These are phyloP conservation scores for Pichia sp. DNA, from an alignment of 1,139 yeast genomes.

Conservation along the genomic window DNA sequence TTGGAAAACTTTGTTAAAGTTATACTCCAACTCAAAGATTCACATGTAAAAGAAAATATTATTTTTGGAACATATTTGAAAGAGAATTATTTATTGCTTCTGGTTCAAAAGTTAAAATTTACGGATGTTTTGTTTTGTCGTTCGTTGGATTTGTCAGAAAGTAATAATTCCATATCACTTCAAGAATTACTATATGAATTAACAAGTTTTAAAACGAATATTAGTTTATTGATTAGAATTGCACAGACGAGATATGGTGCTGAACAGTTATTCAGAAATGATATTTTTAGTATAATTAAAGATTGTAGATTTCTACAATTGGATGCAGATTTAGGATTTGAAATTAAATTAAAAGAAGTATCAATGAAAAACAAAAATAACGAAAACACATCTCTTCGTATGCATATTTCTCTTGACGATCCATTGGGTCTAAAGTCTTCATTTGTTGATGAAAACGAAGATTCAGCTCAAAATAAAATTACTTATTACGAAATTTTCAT, in stretches of 20 bases:
- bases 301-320: constrained; percentile 52
- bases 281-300: constrained; percentile 56
- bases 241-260: constrained; percentile 79
- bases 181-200: constrained; percentile 61
- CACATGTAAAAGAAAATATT: constrained; percentile 40
- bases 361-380: constrained; percentile 15
- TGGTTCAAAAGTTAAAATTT: constrained; percentile 62
- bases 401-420: constrained; percentile 46
- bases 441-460: not conserved
- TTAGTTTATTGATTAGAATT: constrained; percentile 64
- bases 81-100: constrained; percentile 56
- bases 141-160: constrained; percentile 23
- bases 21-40: constrained; percentile 34
- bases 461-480: constrained; percentile 23
- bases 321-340: constrained; percentile 79
- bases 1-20: constrained; percentile 65
- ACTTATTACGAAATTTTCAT: constrained; percentile 64
- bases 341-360: constrained; percentile 31
- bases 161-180: constrained; percentile 33
- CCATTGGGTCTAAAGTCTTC: constrained; percentile 32
- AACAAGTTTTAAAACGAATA: constrained; percentile 67
- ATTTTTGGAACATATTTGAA: constrained; percentile 56
- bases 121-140: constrained; percentile 57
- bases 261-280: constrained; percentile 66
- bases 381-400: constrained; percentile 30